A percentile compares a stretch with the other conserved stretches of the same genome.
These are phyloP conservation scores for Mrakia blollopis DNA, from an alignment of 768 basidiomycete genomes.

Conservation along the genomic window DNA sequence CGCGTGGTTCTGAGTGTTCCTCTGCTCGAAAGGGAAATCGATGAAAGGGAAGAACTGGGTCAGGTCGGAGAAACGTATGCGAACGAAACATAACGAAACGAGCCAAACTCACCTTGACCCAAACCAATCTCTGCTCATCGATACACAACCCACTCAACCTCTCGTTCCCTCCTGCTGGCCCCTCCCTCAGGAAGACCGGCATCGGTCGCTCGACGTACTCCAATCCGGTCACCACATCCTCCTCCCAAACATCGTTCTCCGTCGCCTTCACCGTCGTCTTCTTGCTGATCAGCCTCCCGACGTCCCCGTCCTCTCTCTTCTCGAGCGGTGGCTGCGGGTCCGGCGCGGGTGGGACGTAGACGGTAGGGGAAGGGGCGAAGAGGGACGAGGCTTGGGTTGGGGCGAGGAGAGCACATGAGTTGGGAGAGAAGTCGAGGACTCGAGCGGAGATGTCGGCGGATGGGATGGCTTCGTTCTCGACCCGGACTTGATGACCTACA, in stretches of 20 bases:
- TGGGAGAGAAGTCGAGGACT: conserved; percentile 32
- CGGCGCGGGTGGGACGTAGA: neutral
- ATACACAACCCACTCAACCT: conserved; percentile 12
- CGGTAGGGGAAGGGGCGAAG: neutral
- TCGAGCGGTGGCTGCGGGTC: neutral
- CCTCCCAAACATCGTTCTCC: neutral
- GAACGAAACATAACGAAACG: too few relatives aligned
- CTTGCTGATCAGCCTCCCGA: conserved; percentile 9
- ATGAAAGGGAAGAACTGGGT: too few relatives aligned
- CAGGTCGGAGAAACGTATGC: too few relatives aligned
- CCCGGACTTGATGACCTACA: neutral
- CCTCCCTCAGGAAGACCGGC: conserved; percentile 4
- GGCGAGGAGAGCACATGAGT: conserved; percentile 17
- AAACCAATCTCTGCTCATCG: conserved; percentile 20
- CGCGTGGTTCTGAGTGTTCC: neutral
- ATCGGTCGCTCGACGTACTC: conserved; percentile 19
- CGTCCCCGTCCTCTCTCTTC: conserved; percentile 5
- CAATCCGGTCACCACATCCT: neutral
- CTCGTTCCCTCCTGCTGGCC: neutral
- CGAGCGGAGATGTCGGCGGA: conserved; percentile 24
- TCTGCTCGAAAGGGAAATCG: neutral
- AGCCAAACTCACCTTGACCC: conserved; percentile 1
- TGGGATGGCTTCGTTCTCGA: neutral
- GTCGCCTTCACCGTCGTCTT: neutral
- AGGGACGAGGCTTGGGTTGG: neutral